Base-by-base conservation (phyloP, 352 stramenopile species). In the Pseudoperonospora humuli region DNA sequence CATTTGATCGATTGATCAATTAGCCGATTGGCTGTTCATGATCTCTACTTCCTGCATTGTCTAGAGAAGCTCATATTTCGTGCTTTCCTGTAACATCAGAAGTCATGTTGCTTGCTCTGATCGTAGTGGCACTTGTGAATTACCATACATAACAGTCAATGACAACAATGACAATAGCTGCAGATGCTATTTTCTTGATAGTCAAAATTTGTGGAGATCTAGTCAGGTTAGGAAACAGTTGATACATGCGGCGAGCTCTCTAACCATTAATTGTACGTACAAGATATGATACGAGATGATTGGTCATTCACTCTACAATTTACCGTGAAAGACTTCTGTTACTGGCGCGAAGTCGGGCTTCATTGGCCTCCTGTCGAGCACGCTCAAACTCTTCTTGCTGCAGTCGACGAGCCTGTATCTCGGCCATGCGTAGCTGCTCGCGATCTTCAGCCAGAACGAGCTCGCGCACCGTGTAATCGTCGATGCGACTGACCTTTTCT, bases 381-480 rank as follows among this genome's bases (percentile, higher is more conserved):
- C 59, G 57, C 64, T 68, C 59, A 25, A 68, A 83, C 50, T 88
- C 75, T 41, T 84, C 67, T 45, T 88, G 70, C 34, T 88, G 76
- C 13, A 88, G 38, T 20, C 60, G 64, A 8, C 74, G 64, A 28
- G 76, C 76, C 23, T 76, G 57, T 14, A 65, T 64, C 50, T 88
- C 76, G 4, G 76, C 71, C 57, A 82, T 72, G 11, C 75, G 64
- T 13, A 88, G 50, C 39, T 86, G 74, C 39, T 88, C 79, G 14
- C 74, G 75, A 28, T 92, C 79, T 42, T 92, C 79, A 13, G 75
- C 79, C 14, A 84, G 49, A 20, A 88, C 72, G 7, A 92, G 54
- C 53, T 88, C 75, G 7, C 71, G 74, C 29, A 86, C 74, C 10
- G 79, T 92, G 64, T 86, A 88, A 44, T 87, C 76, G 32, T 92